These are phyloP conservation scores for Fusarium albosuccineum DNA, from an alignment of 2,329 filamentous ascomycete genomes.

Conservation along the genomic window DNA sequence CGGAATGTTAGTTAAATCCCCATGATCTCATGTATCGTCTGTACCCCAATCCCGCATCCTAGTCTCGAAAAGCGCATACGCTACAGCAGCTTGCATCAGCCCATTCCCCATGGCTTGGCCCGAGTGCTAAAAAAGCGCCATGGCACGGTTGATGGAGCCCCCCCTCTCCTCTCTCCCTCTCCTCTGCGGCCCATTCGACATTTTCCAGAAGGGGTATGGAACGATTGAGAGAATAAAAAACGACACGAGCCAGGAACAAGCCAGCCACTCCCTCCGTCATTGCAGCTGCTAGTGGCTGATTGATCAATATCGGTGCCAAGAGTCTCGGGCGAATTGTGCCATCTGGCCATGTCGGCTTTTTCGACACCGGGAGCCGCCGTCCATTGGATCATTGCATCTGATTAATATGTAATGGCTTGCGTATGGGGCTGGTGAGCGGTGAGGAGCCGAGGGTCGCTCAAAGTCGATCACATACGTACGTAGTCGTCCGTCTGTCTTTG, in stretches of 20 bases:
- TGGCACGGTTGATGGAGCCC: slow-evolving; percentile 24
- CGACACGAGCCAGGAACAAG: slow-evolving; percentile 1
- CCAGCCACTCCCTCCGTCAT: slow-evolving; percentile 9
- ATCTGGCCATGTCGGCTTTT: slow-evolving; percentile 29
- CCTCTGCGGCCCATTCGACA: slow-evolving; percentile 16
- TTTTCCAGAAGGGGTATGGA: slow-evolving; percentile 44
- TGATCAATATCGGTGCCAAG: slow-evolving; percentile 2
- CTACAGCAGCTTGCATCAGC: slow-evolving; percentile 41
- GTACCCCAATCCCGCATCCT: slow-evolving; percentile 13
- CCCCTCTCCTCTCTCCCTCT: neutral
- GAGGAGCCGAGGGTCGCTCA: neutral
- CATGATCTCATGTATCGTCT: slow-evolving; percentile 21
- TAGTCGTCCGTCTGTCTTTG: neutral
- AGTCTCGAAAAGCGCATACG: slow-evolving; percentile 25
- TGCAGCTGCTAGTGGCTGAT: slow-evolving; percentile 24
- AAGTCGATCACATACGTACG: slow-evolving; percentile 4
- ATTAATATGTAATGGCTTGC: too few relatives aligned
- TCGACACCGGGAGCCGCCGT: slow-evolving; percentile 25
- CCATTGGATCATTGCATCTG: neutral
- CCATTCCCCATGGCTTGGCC: slow-evolving; percentile 38
- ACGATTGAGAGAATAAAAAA: slow-evolving; percentile 35
- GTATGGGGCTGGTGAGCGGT: neutral
- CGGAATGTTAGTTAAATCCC: slow-evolving; percentile 10
- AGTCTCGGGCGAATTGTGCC: slow-evolving; percentile 5
- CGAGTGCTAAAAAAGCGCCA: slow-evolving; percentile 27